Conservation (phyloP, 305 asterid genomes). For the Euphrasia arctica region DNA sequence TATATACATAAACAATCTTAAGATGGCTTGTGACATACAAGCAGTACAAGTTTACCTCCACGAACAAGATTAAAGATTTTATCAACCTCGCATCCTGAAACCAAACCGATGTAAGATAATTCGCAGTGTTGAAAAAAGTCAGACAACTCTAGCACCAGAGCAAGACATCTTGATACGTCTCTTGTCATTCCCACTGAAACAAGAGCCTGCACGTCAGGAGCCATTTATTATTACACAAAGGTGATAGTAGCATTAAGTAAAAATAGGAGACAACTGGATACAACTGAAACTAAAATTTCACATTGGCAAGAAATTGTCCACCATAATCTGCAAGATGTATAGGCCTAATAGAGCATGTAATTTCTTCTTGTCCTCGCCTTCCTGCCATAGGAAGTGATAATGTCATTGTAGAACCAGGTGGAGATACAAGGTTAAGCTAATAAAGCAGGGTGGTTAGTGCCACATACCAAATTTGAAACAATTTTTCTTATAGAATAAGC, state of each 20-base stretch:
- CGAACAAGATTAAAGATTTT: constrained; percentile 34
- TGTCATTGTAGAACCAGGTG: constrained; percentile 12
- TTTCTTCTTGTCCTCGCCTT: constrained; percentile 46
- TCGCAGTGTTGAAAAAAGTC: constrained; percentile 55
- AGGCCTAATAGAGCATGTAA: constrained; percentile 73
- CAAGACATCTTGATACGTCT: constrained; percentile 38
- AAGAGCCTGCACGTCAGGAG: constrained; percentile 64
- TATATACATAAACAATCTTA: constrained; percentile 16
- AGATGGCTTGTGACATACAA: constrained; percentile 20
- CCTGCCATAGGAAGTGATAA: constrained; percentile 43
- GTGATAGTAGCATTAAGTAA: constrained; percentile 22
- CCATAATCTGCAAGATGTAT: constrained; percentile 81
- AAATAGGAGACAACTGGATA: no score
- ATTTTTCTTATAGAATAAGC: constrained; percentile 65
- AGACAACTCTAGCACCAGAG: constrained; percentile 58
- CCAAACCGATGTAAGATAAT: constrained; percentile 62
- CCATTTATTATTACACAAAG: constrained; percentile 19
- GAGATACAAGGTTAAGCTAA: constrained; percentile 21
- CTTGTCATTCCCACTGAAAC: constrained; percentile 50
- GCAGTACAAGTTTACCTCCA: constrained; percentile 46
- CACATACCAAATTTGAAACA: constrained; percentile 60
- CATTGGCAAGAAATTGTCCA: constrained; percentile 39
- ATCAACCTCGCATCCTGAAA: constrained; percentile 61
- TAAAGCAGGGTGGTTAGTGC: constrained; percentile 18
- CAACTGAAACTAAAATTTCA: constrained; percentile 28